Percentiles rank a stretch among this genome's conserved stretches.
Evolutionary conservation across 768 basidiomycete species (phyloP).

Genomic region (Tricholoma hemisulphureum): DNA sequence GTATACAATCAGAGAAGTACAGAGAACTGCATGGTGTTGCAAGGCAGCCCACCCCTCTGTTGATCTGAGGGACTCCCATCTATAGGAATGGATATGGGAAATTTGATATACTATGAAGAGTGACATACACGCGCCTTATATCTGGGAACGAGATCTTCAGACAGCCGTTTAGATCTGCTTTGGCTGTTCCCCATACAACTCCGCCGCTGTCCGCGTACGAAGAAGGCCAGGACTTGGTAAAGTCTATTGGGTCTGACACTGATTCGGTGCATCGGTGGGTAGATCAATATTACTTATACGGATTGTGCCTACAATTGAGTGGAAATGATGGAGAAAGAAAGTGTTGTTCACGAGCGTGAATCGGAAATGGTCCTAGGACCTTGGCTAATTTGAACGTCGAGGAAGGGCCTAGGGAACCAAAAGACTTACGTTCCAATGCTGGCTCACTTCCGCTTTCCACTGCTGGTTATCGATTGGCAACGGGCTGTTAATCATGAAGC

Average conservation of each 20-base stretch:
- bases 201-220: conserved; percentile 61
- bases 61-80: conserved; percentile 70
- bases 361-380: conserved; percentile 83
- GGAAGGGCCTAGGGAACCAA: neutral
- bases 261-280: conserved; percentile 7
- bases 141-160: conserved; percentile 64
- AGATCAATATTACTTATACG: neutral
- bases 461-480: neutral
- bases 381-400: conserved; percentile 20
- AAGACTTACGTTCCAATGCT: conserved; percentile 39
- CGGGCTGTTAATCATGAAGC: no score
- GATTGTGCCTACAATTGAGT: conserved; percentile 49
- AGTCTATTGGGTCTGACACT: conserved; percentile 56
- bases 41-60: conserved; percentile 87
- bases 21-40: conserved; percentile 76
- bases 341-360: conserved; percentile 82
- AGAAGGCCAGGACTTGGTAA: conserved; percentile 55
- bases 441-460: conserved; percentile 24
- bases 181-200: conserved; percentile 57
- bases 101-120: neutral
- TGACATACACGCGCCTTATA: conserved; percentile 43
- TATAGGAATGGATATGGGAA: conserved; percentile 24
- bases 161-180: conserved; percentile 41
- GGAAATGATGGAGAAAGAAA: conserved; percentile 78
- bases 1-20: conserved; percentile 57